These are phyloP conservation scores for Cercospora sojina DNA, from an alignment of 2,329 filamentous ascomycete species.

Conservation along the genomic window DNA sequence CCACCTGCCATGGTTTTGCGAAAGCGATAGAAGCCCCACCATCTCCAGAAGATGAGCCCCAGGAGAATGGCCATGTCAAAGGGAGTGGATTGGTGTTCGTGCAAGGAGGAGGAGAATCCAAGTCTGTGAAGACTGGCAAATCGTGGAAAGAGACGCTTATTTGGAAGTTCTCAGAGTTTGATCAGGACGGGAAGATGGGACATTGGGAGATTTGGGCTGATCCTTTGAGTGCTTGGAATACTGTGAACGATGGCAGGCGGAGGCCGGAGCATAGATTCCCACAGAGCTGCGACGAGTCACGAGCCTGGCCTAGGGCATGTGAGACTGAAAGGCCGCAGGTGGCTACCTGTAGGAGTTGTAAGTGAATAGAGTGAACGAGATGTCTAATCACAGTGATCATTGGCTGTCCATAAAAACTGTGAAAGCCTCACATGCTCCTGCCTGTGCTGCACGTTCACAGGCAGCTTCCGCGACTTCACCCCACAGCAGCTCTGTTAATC, in stretches of 20 bases:
- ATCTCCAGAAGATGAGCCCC: neutral
- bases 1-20: neutral
- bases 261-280: neutral
- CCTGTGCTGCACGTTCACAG: neutral
- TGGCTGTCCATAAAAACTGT: neutral
- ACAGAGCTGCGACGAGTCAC: neutral
- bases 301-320: neutral
- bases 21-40: constrained; percentile 4
- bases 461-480: neutral
- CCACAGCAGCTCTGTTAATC: neutral
- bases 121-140: neutral
- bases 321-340: too few species aligned
- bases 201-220: constrained; percentile 8
- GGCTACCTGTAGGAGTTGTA: neutral
- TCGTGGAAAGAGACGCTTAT: constrained; percentile 3
- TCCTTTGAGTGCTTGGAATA: constrained; percentile 7
- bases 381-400: neutral
- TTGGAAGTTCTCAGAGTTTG: constrained; percentile 1
- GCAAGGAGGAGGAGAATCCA: constrained; percentile 1
- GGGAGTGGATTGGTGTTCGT: constrained; percentile 3
- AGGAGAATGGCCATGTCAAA: neutral
- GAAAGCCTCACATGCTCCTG: neutral
- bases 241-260: neutral
- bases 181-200: neutral
- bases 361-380: neutral